phyloP scores from a whole-genome alignment of 805 yeast species.

The Brettanomyces nanus region DNA sequence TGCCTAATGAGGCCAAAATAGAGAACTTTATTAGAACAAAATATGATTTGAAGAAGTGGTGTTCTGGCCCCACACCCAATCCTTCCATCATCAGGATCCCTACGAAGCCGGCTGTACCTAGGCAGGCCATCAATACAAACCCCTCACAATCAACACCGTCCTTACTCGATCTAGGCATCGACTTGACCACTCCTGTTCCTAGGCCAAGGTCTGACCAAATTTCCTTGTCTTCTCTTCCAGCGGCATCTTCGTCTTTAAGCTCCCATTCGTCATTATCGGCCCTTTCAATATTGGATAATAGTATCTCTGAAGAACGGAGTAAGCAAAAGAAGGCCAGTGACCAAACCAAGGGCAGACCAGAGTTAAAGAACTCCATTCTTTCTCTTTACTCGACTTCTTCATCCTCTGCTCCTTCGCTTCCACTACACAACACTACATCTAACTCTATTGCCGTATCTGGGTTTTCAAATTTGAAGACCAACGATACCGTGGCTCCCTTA shows the following conservation, averaged over 20 bases:
- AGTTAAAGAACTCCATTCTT: constrained; percentile 83
- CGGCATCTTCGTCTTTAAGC: constrained; percentile 2
- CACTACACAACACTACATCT: not conserved
- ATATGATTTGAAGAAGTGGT: constrained; percentile 87
- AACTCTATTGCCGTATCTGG: not conserved
- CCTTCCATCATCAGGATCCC: constrained; percentile 35
- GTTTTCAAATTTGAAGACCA: constrained; percentile 2
- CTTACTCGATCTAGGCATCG: constrained; percentile 3
- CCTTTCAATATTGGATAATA: constrained; percentile 5
- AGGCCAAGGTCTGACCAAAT: constrained; percentile 1
- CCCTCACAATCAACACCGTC: not conserved
- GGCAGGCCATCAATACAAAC: not conserved
- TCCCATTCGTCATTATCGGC: constrained; percentile 5
- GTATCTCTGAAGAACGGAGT: constrained; percentile 6
- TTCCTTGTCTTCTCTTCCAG: constrained; percentile 3
- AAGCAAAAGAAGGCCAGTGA: constrained; percentile 10
- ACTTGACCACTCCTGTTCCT: constrained; percentile 2
- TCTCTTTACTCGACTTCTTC: constrained; percentile 74
- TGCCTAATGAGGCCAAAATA: constrained; percentile 77
- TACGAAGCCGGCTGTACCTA: constrained; percentile 4
- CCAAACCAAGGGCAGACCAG: constrained; percentile 49
- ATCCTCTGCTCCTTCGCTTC: constrained; percentile 7
- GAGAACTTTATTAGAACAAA: constrained; percentile 88
- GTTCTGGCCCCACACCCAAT: constrained; percentile 47
- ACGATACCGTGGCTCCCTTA: not conserved